A percentile compares a stretch with the other conserved stretches of the same genome.
Conservation (phyloP, 208 protist species). For the Trypanosoma avium region DNA sequence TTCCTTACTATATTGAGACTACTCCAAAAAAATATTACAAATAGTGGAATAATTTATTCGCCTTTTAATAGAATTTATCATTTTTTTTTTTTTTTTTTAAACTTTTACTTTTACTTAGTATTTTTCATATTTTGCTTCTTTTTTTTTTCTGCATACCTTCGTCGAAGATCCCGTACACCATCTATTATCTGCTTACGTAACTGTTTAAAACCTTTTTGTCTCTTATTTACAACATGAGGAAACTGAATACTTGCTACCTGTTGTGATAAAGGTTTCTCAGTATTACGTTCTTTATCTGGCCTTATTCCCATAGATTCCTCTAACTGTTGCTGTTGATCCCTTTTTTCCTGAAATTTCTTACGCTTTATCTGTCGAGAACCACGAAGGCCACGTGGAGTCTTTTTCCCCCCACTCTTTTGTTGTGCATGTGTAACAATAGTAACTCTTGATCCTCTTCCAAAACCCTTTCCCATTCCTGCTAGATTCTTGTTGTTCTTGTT, state of each 20-base stretch:
- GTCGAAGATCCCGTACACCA: constrained; percentile 65
- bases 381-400: constrained; percentile 76
- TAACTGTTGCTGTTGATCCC: constrained; percentile 51
- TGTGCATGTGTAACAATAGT: constrained; percentile 86
- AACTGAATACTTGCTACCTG: constrained; percentile 80
- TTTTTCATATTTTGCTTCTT: constrained; percentile 18
- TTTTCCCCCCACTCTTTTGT: constrained; percentile 55
- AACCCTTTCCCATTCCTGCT: constrained; percentile 86
- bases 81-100: constrained; percentile 6
- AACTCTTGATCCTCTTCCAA: constrained; percentile 84
- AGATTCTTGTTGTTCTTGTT: no score
- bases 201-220: constrained; percentile 70
- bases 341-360: constrained; percentile 38
- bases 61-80: not conserved
- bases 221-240: constrained; percentile 69
- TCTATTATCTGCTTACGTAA: constrained; percentile 75
- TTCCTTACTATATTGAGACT: no score
- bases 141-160: constrained; percentile 47
- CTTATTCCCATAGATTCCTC: constrained; percentile 69
- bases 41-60: not conserved
- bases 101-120: not conserved
- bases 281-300: constrained; percentile 26
- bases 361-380: constrained; percentile 69
- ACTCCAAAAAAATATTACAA: no score
- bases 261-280: constrained; percentile 61